phyloP scores from a whole-genome alignment of 2,329 filamentous ascomycete species.

The Tolypocladium guangdongense region DNA sequence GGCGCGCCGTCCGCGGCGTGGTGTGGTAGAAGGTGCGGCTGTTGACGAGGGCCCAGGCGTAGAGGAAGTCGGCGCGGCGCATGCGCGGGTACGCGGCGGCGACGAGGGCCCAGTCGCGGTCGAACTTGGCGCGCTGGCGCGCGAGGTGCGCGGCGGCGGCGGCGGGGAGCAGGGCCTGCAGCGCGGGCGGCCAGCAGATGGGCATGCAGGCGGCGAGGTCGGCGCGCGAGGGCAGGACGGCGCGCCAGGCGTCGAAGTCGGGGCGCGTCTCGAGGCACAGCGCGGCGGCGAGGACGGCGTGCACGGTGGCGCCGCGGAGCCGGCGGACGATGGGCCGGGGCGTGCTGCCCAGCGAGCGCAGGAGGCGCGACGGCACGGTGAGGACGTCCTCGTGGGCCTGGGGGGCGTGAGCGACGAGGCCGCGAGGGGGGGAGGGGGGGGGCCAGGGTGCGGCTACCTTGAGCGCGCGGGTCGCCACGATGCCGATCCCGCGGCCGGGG shows the following conservation, averaged over 20 bases:
- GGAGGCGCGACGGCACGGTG: conserved; percentile 49
- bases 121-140: conserved; percentile 38
- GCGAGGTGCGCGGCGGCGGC: conserved; percentile 32
- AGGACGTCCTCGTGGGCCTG: conserved; percentile 45
- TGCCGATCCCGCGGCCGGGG: conserved; percentile 64
- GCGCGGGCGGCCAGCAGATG: conserved; percentile 31
- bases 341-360: conserved; percentile 54
- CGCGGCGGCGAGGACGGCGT: conserved; percentile 62
- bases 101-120: conserved; percentile 28
- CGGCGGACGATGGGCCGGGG: conserved; percentile 38
- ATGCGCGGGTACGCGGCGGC: conserved; percentile 14
- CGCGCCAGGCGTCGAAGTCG: conserved; percentile 47
- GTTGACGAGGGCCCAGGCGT: conserved; percentile 50
- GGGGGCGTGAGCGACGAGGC: not conserved
- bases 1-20: conserved; percentile 29
- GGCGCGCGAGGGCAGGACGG: conserved; percentile 51
- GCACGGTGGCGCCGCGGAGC: conserved; percentile 46
- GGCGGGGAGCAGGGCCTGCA: conserved; percentile 33
- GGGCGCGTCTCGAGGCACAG: conserved; percentile 42
- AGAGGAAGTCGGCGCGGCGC: conserved; percentile 32
- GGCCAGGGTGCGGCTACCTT: conserved; percentile 35
- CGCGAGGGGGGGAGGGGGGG: not conserved
- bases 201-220: conserved; percentile 44
- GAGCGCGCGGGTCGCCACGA: conserved; percentile 58
- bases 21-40: conserved; percentile 52